Evolutionary conservation across 169 alveolate species (phyloP), one percentile per base, ranked within the genome.

Genomic region (Fabrea salina): DNA sequence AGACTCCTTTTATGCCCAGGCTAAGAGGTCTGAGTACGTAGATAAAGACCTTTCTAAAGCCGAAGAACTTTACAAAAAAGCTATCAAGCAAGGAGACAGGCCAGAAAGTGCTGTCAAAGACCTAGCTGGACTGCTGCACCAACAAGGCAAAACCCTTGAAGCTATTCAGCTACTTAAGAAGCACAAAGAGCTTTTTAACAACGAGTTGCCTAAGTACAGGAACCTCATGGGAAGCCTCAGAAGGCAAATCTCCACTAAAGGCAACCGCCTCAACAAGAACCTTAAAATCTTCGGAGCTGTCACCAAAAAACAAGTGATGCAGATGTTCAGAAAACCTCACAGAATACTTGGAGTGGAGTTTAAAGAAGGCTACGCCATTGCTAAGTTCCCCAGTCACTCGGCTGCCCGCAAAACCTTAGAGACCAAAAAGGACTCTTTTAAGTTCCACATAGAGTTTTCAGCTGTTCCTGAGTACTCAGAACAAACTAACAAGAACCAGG

Each of bases 361-460:
- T 67, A n/a, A 27, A n/a, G 56, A 16, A 16, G 19, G 19, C 2
- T 68, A 19, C 35, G 78, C 78, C 16, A 40, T 68, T 44, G 35
- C 44, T 13, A 22, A 44, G 57, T 68, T 68, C 41, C 39, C 78
- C 8, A 68, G 78, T 44, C 78, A 68, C 35, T 43, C 64, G 7
- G 78, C 78, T 40, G 78, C 78, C 19, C 40, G 78, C n/a, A 68
- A 68, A 68, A 68, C 78, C 44, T 47, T 68, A 35, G 74, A 61
- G 25, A 37, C 49, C 8, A n/a, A n/a, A n/a, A n/a, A n/a, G n/a
- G n/a, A n/a, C n/a, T n/a, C n/a, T n/a, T n/a, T n/a, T n/a, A n/a
- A n/a, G n/a, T n/a, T n/a, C n/a, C n/a, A n/a, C n/a, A n/a, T n/a
- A n/a, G n/a, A n/a, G n/a, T n/a, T n/a, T n/a, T n/a, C n/a, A n/a